Evolutionary conservation across 1,139 yeast genomes (phyloP), one percentile per base, ranked within the genome.

Genomic region (Blastobotrys serpentis): DNA sequence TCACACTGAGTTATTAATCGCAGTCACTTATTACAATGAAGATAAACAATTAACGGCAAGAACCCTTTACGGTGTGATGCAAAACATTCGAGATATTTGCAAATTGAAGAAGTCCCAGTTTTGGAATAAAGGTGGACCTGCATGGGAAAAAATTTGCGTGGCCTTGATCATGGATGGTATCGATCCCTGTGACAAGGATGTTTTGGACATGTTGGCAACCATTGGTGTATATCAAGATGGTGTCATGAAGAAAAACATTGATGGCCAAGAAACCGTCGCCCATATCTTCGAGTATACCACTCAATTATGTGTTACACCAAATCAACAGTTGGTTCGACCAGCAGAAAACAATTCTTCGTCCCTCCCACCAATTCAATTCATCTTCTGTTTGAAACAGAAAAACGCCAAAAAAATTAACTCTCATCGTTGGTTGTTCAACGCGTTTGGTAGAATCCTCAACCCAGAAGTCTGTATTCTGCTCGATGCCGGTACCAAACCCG

Each of bases 221-320:
- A 82, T 94, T 68, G 98, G 98, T 57, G 86, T 94, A 43, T 92
- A 86, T 66, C 98, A 92, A 67, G 98, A 89, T 52, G 96, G 95
- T 48, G 86, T 92, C 69, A 96, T 98, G 43, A 84, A 95, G 64
- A 90, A 95, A 30, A 84, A 78, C 56, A 98, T 92, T 48, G 92
- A 92, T 65, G 87, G 88, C 58, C 84, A 85, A 59, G 86, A 84
- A 49, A 98, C 92, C 32, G 81, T 84, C 62, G 95, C 97, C 0
- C 98, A 92, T 70, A 72, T 92, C 48, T 92, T 89, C 63, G 98
- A 92, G 70, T 86, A 90, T 64, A 89, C 98, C 5, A 86, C 98
- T 0, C 95, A 87, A 64, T 81, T 18, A 78, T 81, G 2, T n/a
- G 86, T 87, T 7, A 84, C 95, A 1, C 75, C 87, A 47, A 95